Evolutionary conservation across 371 early-diverging fungal species (phyloP).

Genomic region (Syncephalastrum racemosum): DNA sequence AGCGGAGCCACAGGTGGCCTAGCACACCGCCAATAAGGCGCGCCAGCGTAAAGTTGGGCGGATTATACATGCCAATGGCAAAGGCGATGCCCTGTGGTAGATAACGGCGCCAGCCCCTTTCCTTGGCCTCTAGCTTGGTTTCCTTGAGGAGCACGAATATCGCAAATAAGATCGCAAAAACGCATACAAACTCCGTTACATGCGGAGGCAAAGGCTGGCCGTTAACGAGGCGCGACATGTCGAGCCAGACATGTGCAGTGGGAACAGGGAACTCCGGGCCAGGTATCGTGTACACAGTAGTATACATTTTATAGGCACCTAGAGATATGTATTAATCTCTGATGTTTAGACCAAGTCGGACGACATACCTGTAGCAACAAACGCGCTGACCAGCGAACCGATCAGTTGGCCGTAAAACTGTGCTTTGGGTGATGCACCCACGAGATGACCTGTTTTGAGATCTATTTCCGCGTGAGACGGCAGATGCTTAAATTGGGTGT

Average conservation of each 20-base stretch:
- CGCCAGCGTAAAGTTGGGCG: slow-evolving; percentile 77
- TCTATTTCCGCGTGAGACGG: slow-evolving; percentile 37
- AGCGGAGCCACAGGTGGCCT: slow-evolving; percentile 47
- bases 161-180: slow-evolving; percentile 61
- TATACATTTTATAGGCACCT: slow-evolving; percentile 71
- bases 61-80: slow-evolving; percentile 85
- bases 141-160: slow-evolving; percentile 56
- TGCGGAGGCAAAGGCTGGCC: slow-evolving; percentile 73
- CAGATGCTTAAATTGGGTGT: neutral
- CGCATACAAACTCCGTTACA: slow-evolving; percentile 56
- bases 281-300: slow-evolving; percentile 69
- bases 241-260: slow-evolving; percentile 80
- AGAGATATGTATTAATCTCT: slow-evolving; percentile 12
- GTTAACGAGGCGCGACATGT: slow-evolving; percentile 80
- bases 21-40: slow-evolving; percentile 70
- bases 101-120: slow-evolving; percentile 35
- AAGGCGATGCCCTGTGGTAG: slow-evolving; percentile 80
- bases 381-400: slow-evolving; percentile 68
- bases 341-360: neutral
- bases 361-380: slow-evolving; percentile 36
- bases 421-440: slow-evolving; percentile 80
- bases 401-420: slow-evolving; percentile 87
- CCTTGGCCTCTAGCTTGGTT: neutral
- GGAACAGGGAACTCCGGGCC: slow-evolving; percentile 75
- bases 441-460: slow-evolving; percentile 82